A percentile compares a stretch with the other conserved stretches of the same genome.
phyloP scores from a whole-genome alignment of 2,329 filamentous ascomycete genomes.

The Cryphonectria carpinicola region DNA sequence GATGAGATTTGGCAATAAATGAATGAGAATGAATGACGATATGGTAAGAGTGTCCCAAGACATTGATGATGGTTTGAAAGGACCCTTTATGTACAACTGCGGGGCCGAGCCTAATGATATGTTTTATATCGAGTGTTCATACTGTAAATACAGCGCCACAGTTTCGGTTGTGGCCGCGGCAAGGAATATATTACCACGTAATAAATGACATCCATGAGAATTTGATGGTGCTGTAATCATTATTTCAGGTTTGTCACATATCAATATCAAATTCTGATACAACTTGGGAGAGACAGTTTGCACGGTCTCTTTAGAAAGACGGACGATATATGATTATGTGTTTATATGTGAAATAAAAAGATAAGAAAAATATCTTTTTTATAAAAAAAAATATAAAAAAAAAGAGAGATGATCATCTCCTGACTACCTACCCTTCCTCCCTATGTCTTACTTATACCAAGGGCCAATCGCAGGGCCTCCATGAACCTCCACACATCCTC shows the following conservation, averaged over 20 bases:
- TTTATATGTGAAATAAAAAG: not conserved
- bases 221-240: no score
- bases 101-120: not conserved
- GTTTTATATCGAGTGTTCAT: not conserved
- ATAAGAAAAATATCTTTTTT: not conserved
- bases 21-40: no score
- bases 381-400: no score
- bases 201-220: no score
- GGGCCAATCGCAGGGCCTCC: slow-evolving; percentile 42
- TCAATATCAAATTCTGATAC: no score
- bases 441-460: slow-evolving; percentile 25
- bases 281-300: no score
- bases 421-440: not conserved
- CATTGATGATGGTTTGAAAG: no score
- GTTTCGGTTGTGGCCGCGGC: not conserved
- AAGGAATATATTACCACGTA: not conserved
- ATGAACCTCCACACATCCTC: slow-evolving; percentile 66
- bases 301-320: not conserved
- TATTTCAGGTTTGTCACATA: no score
- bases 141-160: not conserved
- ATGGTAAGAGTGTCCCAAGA: no score
- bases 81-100: not conserved
- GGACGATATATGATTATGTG: not conserved
- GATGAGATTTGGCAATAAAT: no score
- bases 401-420: not conserved